Base-by-base conservation (phyloP, 306 rosid species). In the Herpetospermum pedunculosum region DNA sequence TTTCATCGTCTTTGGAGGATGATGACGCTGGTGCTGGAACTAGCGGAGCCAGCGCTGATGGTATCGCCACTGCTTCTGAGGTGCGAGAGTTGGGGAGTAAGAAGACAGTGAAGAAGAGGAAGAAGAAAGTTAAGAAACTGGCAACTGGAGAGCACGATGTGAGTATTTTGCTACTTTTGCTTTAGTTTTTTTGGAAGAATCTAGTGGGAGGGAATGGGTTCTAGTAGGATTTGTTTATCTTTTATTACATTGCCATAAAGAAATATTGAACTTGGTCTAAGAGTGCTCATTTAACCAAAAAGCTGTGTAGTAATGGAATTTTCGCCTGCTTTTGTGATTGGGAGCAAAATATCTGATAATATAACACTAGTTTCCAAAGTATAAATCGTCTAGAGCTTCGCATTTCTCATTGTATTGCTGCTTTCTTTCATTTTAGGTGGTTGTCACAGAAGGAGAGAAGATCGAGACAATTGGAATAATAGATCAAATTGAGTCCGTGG, bases 81-180 rank as follows among this genome's bases (percentile, higher is more conserved):
- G 67, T 18, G 26, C 43, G 44, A n/a, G 78, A 57, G 55, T 50
- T 50, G 64, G 77, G 58, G 49, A 75, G 60, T 21, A 72, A 72
- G 78, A 80, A 63, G 67, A 41, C 7, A 25, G 16, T 44, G 35
- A 83, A 53, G 65, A 84, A 70, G 82, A 62, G 60, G 60, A 80
- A 46, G 44, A 79, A 46, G 77, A 80, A 70, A 34, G 60, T 11
- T 50, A 80, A 72, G 76, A 84, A 74, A 80, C 73, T 37, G 75
- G 90, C 82, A 55, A 40, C 71, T 41, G 87, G 15, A 75, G 80
- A 82, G 69, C 58, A 6, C 62, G 25, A 71, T 71, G 96, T 90
- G 82, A 83, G 95, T 81, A 23, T 41, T 62, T 32, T 41, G 29
- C 35, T 3, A 43, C 46, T 55, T 57, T 58, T 57, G 32, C 14